Evolutionary conservation across 2,329 filamentous ascomycete species (phyloP).

Genomic region (Xylariales sp.): DNA sequence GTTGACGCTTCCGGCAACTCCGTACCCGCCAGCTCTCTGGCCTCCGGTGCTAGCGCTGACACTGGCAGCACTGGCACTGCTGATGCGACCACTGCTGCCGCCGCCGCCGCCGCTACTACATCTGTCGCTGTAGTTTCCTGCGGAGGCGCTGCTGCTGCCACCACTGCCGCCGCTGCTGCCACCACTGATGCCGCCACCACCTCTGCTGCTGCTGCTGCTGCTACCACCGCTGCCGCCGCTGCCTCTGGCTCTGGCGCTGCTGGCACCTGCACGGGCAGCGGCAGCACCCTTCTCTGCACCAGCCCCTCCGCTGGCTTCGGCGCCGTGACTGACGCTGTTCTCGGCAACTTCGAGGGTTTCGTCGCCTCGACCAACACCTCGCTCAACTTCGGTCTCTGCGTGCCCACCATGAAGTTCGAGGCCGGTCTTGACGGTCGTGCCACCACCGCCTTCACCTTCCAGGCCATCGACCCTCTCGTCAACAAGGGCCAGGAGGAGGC

Average conservation of each 20-base stretch:
- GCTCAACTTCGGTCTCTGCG: constrained; percentile 47
- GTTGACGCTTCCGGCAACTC: no score
- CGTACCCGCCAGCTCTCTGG: no score
- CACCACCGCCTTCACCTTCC: constrained; percentile 52
- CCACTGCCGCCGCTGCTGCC: not conserved
- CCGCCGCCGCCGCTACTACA: constrained; percentile 12
- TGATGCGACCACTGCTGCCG: constrained; percentile 8
- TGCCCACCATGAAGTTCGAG: constrained; percentile 51
- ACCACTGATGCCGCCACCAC: not conserved
- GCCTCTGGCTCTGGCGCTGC: constrained; percentile 24
- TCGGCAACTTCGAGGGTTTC: no score
- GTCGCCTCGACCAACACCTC: no score
- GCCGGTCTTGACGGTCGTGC: constrained; percentile 46
- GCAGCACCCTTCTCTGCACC: no score
- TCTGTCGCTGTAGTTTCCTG: not conserved
- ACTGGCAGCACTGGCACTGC: constrained; percentile 10
- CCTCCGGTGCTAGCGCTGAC: constrained; percentile 9
- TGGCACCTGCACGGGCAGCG: no score
- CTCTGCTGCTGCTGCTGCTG: constrained; percentile 6
- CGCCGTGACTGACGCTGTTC: no score
- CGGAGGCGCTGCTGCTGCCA: constrained; percentile 5
- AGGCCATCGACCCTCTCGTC: constrained; percentile 50
- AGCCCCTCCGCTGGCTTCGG: no score
- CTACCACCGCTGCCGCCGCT: no score
- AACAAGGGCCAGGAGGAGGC: constrained; percentile 52